These are phyloP conservation scores for Coemansia aciculifera DNA, from an alignment of 192 early-diverging fungal species.

Conservation along the genomic window DNA sequence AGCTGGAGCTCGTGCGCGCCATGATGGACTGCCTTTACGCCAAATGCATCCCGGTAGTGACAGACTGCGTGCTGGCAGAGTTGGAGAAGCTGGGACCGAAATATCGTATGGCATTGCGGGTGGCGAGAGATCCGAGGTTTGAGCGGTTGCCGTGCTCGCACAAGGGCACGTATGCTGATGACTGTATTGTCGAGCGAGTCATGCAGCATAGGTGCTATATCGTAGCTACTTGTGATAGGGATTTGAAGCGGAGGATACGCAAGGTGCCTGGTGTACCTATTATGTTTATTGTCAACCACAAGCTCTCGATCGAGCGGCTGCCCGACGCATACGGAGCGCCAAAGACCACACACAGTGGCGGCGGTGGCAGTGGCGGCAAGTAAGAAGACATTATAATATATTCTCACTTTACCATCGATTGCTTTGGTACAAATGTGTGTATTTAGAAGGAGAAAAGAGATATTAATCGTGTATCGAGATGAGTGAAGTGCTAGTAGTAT, in stretches of 20 bases:
- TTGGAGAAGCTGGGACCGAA: constrained; percentile 97
- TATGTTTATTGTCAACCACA: constrained; percentile 90
- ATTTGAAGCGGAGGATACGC: constrained; percentile 91
- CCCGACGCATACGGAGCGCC: constrained; percentile 68
- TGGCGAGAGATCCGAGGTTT: constrained; percentile 97
- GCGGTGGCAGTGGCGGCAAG: not conserved
- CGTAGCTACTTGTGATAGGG: constrained; percentile 97
- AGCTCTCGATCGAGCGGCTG: constrained; percentile 91
- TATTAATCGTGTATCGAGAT: not conserved
- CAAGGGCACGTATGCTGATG: constrained; percentile 98
- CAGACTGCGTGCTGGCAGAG: constrained; percentile 98
- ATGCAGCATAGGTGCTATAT: constrained; percentile 97
- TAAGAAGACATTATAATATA: not conserved
- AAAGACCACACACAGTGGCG: constrained; percentile 14
- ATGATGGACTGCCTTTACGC: constrained; percentile 99
- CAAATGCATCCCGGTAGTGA: constrained; percentile 96
- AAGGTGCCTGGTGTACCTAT: constrained; percentile 97
- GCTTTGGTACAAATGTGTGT: no score
- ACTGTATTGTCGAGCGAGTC: constrained; percentile 92
- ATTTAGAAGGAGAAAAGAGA: not conserved
- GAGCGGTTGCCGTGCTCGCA: constrained; percentile 94
- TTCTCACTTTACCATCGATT: not conserved
- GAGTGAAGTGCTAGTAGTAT: not conserved
- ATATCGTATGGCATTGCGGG: constrained; percentile 89
- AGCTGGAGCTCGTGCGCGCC: constrained; percentile 91